These are phyloP conservation scores for Colletotrichum echinochloae DNA, from an alignment of 2,329 filamentous ascomycete genomes.

Conservation along the genomic window DNA sequence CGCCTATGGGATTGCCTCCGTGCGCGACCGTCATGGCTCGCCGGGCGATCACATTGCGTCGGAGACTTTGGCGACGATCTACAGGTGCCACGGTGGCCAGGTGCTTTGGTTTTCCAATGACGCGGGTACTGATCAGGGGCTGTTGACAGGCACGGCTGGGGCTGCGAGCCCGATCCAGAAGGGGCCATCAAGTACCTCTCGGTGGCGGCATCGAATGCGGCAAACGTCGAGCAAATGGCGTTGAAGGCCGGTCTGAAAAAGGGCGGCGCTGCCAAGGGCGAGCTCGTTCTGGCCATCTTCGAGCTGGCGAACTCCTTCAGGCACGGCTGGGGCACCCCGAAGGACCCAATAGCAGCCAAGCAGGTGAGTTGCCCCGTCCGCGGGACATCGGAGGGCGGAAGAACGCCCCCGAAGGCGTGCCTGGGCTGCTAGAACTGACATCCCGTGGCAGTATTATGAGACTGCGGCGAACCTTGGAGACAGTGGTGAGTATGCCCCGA, in stretches of 20 bases:
- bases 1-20: neutral
- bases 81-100: constrained; percentile 16
- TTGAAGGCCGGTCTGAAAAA: constrained; percentile 90
- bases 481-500: constrained; percentile 65
- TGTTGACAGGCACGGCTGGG: constrained; percentile 85
- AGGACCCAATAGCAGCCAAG: constrained; percentile 87
- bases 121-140: constrained; percentile 13
- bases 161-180: constrained; percentile 78
- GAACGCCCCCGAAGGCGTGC: neutral
- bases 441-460: constrained; percentile 83
- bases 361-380: constrained; percentile 61
- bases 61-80: neutral
- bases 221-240: constrained; percentile 85
- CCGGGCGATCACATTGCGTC: constrained; percentile 15
- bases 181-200: constrained; percentile 87
- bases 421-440: constrained; percentile 17
- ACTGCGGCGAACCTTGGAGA: constrained; percentile 97
- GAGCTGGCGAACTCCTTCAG: constrained; percentile 94
- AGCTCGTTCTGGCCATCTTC: constrained; percentile 95
- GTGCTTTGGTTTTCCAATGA: constrained; percentile 20
- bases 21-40: constrained; percentile 17
- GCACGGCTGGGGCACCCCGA: constrained; percentile 91
- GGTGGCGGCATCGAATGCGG: constrained; percentile 89
- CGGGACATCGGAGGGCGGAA: neutral
- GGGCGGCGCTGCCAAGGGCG: constrained; percentile 93